phyloP scores from a whole-genome alignment of 176 grass and related monocot species.

The Dendrocalamus sinicus region DNA sequence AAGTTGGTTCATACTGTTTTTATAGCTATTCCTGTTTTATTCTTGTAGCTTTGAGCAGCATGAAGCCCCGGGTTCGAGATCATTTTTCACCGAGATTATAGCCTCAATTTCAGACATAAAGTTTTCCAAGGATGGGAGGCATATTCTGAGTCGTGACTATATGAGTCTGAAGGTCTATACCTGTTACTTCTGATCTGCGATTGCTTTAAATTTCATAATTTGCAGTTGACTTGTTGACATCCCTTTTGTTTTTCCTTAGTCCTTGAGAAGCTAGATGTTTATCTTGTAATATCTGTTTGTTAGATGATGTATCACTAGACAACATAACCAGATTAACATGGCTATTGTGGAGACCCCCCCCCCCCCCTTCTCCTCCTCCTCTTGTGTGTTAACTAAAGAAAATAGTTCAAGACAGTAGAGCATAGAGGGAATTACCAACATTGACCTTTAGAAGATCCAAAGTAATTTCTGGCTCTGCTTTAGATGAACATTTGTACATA shows the following conservation, averaged over 20 bases:
- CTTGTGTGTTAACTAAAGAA: too few relatives aligned
- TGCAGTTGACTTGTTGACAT: background rate
- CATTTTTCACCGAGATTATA: constrained; percentile 99
- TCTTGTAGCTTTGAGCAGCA: constrained; percentile 85
- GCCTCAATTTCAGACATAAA: constrained; percentile 97
- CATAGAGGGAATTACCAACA: too few relatives aligned
- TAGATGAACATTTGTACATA: constrained; percentile 1
- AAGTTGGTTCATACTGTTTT: constrained; percentile 30
- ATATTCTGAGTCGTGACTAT: constrained; percentile 97
- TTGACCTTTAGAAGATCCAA: background rate
- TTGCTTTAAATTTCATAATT: constrained; percentile 24
- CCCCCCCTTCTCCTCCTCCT: too few relatives aligned
- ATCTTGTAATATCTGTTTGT: constrained; percentile 1
- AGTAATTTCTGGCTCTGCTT: constrained; percentile 13
- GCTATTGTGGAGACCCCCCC: background rate
- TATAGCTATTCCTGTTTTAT: constrained; percentile 38
- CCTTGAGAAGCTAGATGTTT: background rate
- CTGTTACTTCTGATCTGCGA: constrained; percentile 24
- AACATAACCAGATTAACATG: constrained; percentile 15
- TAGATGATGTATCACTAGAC: background rate
- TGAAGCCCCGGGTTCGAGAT: constrained; percentile 78
- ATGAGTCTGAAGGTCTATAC: constrained; percentile 90
- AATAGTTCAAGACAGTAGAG: too few relatives aligned
- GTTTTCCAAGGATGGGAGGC: constrained; percentile 84
- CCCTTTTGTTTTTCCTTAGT: background rate